These are phyloP conservation scores for Daedaleopsis nitida DNA, from an alignment of 768 basidiomycete species.

Conservation along the genomic window DNA sequence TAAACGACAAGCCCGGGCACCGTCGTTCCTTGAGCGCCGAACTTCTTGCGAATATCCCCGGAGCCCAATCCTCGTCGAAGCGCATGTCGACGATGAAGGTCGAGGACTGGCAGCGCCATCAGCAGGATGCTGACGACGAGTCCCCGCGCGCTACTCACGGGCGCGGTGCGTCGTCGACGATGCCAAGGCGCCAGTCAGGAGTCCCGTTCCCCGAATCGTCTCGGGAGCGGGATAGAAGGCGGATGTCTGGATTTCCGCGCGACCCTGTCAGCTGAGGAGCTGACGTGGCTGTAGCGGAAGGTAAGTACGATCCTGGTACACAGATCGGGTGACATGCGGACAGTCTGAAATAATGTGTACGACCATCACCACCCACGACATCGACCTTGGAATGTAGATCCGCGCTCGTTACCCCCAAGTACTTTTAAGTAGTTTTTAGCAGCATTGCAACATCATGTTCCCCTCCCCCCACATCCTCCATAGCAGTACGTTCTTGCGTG, in stretches of 20 bases:
- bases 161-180: constrained; percentile 36
- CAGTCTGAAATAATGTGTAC: constrained; percentile 20
- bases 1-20: constrained; percentile 14
- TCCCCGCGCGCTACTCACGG: constrained; percentile 12
- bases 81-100: constrained; percentile 78
- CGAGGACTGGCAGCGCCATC: constrained; percentile 82
- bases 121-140: constrained; percentile 41
- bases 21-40: constrained; percentile 61
- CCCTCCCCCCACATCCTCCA: not conserved
- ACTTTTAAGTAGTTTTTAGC: not conserved
- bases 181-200: constrained; percentile 39
- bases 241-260: constrained; percentile 36
- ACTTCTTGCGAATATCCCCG: constrained; percentile 48
- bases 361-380: constrained; percentile 6
- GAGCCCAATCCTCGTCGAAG: constrained; percentile 48
- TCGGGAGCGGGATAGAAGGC: constrained; percentile 30
- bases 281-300: not conserved
- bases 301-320: not conserved
- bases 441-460: not conserved
- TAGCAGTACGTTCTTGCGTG: constrained; percentile 9
- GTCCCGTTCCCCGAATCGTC: constrained; percentile 62
- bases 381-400: not conserved
- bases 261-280: constrained; percentile 40
- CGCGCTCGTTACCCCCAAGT: not conserved
- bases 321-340: constrained; percentile 14